Base-by-base conservation (phyloP, 2,329 filamentous ascomycete genomes). In the Dactylellina cionopaga region DNA sequence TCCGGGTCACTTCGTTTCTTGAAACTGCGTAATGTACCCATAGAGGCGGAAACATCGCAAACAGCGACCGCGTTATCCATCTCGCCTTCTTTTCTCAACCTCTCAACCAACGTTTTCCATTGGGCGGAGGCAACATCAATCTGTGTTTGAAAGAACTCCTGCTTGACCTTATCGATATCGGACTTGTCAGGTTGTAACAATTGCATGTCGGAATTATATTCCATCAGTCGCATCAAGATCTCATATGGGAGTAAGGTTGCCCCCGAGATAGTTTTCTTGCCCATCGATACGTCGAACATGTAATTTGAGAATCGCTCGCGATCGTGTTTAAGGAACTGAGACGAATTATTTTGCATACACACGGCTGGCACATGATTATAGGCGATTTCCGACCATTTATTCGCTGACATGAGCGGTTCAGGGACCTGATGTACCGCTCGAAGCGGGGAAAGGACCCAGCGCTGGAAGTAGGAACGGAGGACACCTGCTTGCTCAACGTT, bases 31-130 rank as follows among this genome's bases (percentile, higher is more conserved):
- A 70, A 24, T 2, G 0, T 0, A 0, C 0, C 0, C 86, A 88
- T 88, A 37, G 84, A 86, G 3, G 83, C 84, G 5, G 83, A 86
- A 5, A 87, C 84, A 65, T 88, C 86, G 68, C 84, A 87, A 7
- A 88, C 81, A 0, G 86, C 85, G 31, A 88, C 85, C 65, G 83
- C 82, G 13, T 82, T 83, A 13, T 83, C 79, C 5, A 88, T 79
- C 0, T 80, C 83, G 1, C 86, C 86, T 1, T 83, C 84, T 70
- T 87, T 84, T 51, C 82, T 84, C 77, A 88, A 83, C 1, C 86
- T 83, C 77, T 86, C 80, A n/a, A 88, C 85, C 0, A 88, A 80
- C 0, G 83, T 80, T 6, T 84, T 84, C 86, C 86, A 88, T 76
- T 88, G 86, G 0, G 80, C 82, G 59, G 85, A 80, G 1, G 82